phyloP scores from a whole-genome alignment of 352 stramenopile species.

The Phytophthora rubi region DNA sequence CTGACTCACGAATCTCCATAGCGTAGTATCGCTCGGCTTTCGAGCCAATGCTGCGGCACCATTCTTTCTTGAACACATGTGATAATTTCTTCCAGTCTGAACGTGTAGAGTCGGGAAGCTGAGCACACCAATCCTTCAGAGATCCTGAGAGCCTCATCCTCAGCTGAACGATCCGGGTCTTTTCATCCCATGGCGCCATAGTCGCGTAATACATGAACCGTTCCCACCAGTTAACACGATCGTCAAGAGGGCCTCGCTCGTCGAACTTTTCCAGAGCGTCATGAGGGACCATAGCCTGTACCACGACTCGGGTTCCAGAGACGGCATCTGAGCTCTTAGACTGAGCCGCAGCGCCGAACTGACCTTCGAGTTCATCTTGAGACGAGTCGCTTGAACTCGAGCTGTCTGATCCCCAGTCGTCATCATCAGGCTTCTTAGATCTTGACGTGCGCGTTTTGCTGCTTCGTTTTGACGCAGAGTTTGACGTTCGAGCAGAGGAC shows the following conservation, averaged over 20 bases:
- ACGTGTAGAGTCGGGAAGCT: neutral
- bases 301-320: no score
- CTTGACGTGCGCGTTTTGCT: no score
- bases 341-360: no score
- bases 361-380: no score
- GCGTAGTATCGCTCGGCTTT: neutral
- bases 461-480: no score
- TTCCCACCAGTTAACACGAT: slow-evolving; percentile 7
- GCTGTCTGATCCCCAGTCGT: no score
- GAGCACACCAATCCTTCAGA: neutral
- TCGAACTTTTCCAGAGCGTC: neutral
- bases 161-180: neutral
- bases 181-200: slow-evolving; percentile 1
- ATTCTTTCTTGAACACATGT: neutral
- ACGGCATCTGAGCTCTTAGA: no score
- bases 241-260: neutral
- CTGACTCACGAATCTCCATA: neutral
- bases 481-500: no score
- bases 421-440: no score
- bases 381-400: no score
- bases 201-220: slow-evolving; percentile 12
- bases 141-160: slow-evolving; percentile 1
- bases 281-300: no score
- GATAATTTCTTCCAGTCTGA: neutral
- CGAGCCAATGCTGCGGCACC: neutral